phyloP scores from a whole-genome alignment of 1,284 basidiomycete genomes.

The Apiotrichum domesticum region DNA sequence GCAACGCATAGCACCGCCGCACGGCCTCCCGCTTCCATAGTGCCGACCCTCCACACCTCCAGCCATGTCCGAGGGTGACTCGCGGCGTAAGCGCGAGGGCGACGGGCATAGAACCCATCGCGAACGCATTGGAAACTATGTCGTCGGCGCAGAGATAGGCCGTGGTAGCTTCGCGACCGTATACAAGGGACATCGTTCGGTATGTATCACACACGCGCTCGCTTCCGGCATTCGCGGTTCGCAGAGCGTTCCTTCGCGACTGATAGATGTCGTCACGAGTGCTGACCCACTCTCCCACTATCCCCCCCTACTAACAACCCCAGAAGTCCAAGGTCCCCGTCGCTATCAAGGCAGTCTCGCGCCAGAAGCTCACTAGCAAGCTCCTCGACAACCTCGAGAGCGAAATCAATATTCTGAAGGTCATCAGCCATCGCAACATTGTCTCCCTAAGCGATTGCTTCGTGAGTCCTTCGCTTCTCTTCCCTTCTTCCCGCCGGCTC shows the following conservation, averaged over 20 bases:
- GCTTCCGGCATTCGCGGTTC: background rate
- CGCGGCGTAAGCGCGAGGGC: conserved; percentile 16
- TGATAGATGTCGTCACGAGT: too few species aligned
- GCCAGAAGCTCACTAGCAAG: conserved; percentile 81
- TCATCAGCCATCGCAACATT: conserved; percentile 85
- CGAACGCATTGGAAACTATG: conserved; percentile 50
- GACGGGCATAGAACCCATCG: conserved; percentile 14
- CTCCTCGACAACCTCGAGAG: conserved; percentile 94
- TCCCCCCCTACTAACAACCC: too few species aligned
- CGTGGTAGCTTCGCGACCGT: conserved; percentile 92
- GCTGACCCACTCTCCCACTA: too few species aligned
- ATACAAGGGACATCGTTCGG: conserved; percentile 84
- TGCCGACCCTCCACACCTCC: background rate
- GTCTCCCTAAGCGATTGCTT: conserved; percentile 90
- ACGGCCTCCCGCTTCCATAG: too few species aligned
- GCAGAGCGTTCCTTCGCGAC: too few species aligned
- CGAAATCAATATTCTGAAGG: conserved; percentile 95
- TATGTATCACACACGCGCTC: conserved; percentile 45
- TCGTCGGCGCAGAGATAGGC: conserved; percentile 53
- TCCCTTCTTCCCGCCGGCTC: background rate
- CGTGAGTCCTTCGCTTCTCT: conserved; percentile 39
- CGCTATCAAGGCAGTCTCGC: conserved; percentile 92
- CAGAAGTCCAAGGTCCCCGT: conserved; percentile 71
- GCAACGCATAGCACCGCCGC: too few species aligned
- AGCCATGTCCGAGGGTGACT: conserved; percentile 12